Conservation (phyloP, 2,329 filamentous ascomycete species). For the Acrocalymma vagum region DNA sequence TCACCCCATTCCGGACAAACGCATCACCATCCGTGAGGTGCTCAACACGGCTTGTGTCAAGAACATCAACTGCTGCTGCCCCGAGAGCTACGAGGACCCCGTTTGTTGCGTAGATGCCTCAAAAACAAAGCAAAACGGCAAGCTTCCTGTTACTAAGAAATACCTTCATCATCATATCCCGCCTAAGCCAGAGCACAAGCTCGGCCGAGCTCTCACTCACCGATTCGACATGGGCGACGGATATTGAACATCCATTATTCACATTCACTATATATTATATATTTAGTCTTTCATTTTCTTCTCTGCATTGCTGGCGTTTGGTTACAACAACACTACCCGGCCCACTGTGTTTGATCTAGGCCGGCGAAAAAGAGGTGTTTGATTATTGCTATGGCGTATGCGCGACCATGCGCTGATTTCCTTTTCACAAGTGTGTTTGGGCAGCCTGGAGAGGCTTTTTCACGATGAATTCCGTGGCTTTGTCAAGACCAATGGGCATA, state of each 20-base stretch:
- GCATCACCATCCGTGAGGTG: slow-evolving; percentile 74
- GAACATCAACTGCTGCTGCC: slow-evolving; percentile 79
- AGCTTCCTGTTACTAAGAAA: slow-evolving; percentile 49
- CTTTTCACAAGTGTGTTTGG: too few species aligned
- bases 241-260: too few species aligned
- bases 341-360: too few species aligned
- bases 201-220: slow-evolving; percentile 44
- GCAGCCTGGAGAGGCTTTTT: too few species aligned
- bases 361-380: too few species aligned
- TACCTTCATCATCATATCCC: slow-evolving; percentile 54
- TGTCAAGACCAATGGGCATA: too few species aligned
- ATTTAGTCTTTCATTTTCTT: slow-evolving; percentile 4
- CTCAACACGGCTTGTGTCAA: slow-evolving; percentile 77
- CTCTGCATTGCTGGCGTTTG: slow-evolving; percentile 5
- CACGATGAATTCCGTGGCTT: too few species aligned
- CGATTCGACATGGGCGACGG: slow-evolving; percentile 51
- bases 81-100: slow-evolving; percentile 73
- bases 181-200: slow-evolving; percentile 47
- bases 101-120: slow-evolving; percentile 68
- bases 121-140: slow-evolving; percentile 43
- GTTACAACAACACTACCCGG: too few species aligned
- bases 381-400: too few species aligned
- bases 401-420: too few species aligned
- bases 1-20: slow-evolving; percentile 76
- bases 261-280: slow-evolving; percentile 6